Evolutionary conservation across 1,139 yeast species (phyloP).

Genomic region (Suhomyces anneliseae): DNA sequence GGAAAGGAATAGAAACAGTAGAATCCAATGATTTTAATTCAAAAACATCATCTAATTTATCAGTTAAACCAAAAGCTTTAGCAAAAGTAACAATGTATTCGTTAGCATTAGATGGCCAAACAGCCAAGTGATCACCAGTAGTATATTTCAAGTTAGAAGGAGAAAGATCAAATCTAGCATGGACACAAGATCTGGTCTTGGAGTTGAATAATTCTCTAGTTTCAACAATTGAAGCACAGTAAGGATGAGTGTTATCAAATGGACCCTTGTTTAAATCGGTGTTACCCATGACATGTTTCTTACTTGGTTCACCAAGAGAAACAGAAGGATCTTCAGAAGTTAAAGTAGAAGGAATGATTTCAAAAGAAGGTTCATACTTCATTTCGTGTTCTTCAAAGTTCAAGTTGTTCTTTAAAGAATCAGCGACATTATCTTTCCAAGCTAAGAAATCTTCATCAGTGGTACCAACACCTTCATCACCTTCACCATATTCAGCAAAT

Average conservation of each 20-base stretch:
- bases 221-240: conserved; percentile 62
- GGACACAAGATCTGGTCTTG: conserved; percentile 76
- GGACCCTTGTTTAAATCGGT: conserved; percentile 65
- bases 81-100: conserved; percentile 69
- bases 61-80: conserved; percentile 58
- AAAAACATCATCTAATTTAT: conserved; percentile 57
- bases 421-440: conserved; percentile 84
- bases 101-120: conserved; percentile 89
- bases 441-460: conserved; percentile 92
- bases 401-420: conserved; percentile 62
- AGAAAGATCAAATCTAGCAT: conserved; percentile 82
- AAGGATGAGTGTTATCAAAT: conserved; percentile 81
- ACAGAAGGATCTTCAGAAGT: conserved; percentile 44
- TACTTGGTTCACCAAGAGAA: conserved; percentile 84
- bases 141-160: conserved; percentile 76
- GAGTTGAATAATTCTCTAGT: conserved; percentile 73
- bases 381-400: conserved; percentile 75
- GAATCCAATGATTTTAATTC: conserved; percentile 72
- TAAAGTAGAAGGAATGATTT: conserved; percentile 38
- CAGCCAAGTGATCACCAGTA: conserved; percentile 94
- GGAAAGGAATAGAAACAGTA: conserved; percentile 73
- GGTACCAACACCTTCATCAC: conserved; percentile 93
- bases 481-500: conserved; percentile 77
- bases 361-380: conserved; percentile 71
- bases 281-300: conserved; percentile 52